phyloP scores from a whole-genome alignment of 169 alveolate genomes.

The Plasmodium coatneyi region DNA sequence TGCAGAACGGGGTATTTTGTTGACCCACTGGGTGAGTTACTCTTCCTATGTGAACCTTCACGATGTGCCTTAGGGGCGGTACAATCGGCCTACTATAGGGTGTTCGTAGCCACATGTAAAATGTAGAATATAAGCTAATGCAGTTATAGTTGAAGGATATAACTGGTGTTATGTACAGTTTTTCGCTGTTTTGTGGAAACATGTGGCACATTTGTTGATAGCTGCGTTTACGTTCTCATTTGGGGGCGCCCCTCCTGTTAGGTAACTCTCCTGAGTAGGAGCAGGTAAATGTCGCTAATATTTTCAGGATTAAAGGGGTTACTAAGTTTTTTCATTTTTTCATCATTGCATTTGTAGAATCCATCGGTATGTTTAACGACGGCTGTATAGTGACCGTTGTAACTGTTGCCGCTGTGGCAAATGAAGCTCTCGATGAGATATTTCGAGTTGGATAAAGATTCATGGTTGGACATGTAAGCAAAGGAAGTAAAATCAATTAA shows the following conservation, averaged over 20 bases:
- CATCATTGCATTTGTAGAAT: slow-evolving; percentile 68
- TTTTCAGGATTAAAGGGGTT: slow-evolving; percentile 53
- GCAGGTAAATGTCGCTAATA: slow-evolving; percentile 53
- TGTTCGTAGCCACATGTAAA: neutral
- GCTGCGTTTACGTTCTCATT: neutral
- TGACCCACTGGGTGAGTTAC: neutral
- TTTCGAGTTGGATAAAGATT: slow-evolving; percentile 45
- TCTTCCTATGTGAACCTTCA: neutral
- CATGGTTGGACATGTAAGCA: slow-evolving; percentile 42
- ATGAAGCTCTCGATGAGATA: slow-evolving; percentile 70
- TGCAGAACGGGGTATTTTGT: neutral
- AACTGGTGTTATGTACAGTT: neutral
- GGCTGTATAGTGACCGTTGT: slow-evolving; percentile 69
- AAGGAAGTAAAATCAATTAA: slow-evolving; percentile 55
- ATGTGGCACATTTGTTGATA: neutral
- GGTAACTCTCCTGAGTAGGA: slow-evolving; percentile 42
- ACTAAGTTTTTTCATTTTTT: slow-evolving; percentile 46
- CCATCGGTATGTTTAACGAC: slow-evolving; percentile 68
- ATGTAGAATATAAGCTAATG: neutral
- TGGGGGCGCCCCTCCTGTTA: neutral
- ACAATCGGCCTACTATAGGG: neutral
- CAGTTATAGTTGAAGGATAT: neutral
- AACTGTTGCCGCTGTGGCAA: slow-evolving; percentile 69
- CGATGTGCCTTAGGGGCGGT: neutral
- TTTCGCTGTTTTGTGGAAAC: neutral